Conservation (phyloP, 345 rosid species). For the Salix udensis region DNA sequence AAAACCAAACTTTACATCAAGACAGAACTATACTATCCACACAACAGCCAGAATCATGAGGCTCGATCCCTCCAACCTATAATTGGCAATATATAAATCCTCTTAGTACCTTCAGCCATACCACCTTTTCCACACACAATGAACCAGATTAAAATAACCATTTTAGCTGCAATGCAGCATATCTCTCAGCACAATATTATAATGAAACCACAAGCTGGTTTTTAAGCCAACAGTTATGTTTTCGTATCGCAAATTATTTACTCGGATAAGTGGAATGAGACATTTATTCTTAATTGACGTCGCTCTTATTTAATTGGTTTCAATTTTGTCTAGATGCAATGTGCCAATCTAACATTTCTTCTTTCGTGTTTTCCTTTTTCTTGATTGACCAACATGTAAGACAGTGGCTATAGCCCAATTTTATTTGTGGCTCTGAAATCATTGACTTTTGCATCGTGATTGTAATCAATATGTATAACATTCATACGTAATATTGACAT, state of each 20-base stretch:
- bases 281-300: background rate
- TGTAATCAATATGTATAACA: background rate
- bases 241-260: too few species aligned
- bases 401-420: background rate
- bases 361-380: background rate
- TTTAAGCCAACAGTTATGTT: slow-evolving; percentile 33
- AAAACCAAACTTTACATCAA: too few species aligned
- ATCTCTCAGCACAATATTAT: slow-evolving; percentile 70
- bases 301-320: background rate
- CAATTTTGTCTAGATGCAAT: background rate
- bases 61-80: slow-evolving; percentile 50
- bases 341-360: background rate
- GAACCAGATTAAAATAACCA: slow-evolving; percentile 54
- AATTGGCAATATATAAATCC: slow-evolving; percentile 45
- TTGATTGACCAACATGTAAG: background rate
- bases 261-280: background rate
- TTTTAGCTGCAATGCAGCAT: slow-evolving; percentile 72
- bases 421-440: background rate
- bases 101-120: slow-evolving; percentile 77
- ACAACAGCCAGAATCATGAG: slow-evolving; percentile 56
- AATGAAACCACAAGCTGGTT: slow-evolving; percentile 74
- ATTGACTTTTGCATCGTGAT: background rate
- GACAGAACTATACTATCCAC: background rate
- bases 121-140: slow-evolving; percentile 72
- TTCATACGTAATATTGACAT: background rate